These are phyloP conservation scores for Spathaspora sp. DNA, from an alignment of 805 yeast genomes.

Conservation along the genomic window DNA sequence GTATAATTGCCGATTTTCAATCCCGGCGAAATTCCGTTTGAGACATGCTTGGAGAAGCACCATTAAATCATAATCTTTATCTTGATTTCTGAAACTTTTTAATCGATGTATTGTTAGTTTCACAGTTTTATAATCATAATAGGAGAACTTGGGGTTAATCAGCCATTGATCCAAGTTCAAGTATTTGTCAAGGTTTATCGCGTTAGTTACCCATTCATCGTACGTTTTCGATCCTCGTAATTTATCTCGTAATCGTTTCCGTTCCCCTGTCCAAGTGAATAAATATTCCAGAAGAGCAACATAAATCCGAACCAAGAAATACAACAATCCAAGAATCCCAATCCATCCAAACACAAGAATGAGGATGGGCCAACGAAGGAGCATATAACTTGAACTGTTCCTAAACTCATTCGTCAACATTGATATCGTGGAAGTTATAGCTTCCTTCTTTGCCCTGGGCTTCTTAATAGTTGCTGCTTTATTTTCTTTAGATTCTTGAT, in stretches of 20 bases:
- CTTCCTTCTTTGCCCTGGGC: background rate
- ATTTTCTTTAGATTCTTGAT: background rate
- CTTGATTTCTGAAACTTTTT: slow-evolving; percentile 25
- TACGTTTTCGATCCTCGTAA: slow-evolving; percentile 49
- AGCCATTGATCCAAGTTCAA: slow-evolving; percentile 66
- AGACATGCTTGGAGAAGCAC: slow-evolving; percentile 61
- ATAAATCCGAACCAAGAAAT: slow-evolving; percentile 51
- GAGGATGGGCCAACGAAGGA: slow-evolving; percentile 67
- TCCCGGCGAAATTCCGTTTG: slow-evolving; percentile 74
- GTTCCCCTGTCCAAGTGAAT: slow-evolving; percentile 58
- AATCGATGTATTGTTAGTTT: slow-evolving; percentile 45
- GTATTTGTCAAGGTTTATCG: slow-evolving; percentile 52
- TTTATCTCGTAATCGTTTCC: slow-evolving; percentile 45
- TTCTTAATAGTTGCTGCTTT: background rate
- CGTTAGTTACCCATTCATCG: slow-evolving; percentile 60
- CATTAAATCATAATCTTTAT: slow-evolving; percentile 45
- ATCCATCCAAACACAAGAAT: slow-evolving; percentile 54
- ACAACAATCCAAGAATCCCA: slow-evolving; percentile 42
- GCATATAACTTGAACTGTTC: slow-evolving; percentile 25
- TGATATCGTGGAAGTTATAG: background rate
- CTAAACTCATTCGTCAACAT: slow-evolving; percentile 34
- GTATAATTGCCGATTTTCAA: slow-evolving; percentile 66
- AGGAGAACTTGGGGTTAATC: slow-evolving; percentile 53
- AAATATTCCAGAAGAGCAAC: slow-evolving; percentile 61
- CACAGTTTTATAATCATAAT: slow-evolving; percentile 65